Base-by-base conservation (phyloP, 768 basidiomycete genomes). In the Amyloporia xantha region DNA sequence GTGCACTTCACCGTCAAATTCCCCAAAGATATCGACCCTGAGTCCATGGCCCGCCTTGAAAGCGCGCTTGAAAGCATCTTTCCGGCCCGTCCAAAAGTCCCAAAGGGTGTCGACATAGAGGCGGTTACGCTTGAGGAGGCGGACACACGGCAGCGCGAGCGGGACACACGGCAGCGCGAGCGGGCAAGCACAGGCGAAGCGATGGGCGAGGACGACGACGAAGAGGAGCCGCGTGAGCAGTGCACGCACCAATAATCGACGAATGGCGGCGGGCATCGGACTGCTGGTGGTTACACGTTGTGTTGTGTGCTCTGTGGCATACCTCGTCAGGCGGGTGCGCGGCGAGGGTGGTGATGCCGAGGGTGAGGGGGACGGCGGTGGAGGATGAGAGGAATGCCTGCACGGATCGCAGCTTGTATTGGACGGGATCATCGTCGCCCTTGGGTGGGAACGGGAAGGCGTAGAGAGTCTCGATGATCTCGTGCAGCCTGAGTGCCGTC, bases 121-220 rank as follows among this genome's bases (percentile, higher is more conserved):
- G 93, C 97, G 62, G 91, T 88, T 47, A 75, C 82, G 38, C 70
- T 97, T 41, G 79, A 85, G 44, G 86, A 93, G 57, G 79, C 83
- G 4, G 88, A 92, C 64, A 77, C 82, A 52, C 77, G 83, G 58
- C 72, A n/a, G n/a, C n/a, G n/a, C n/a, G n/a, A n/a, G n/a, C n/a
- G n/a, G n/a, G n/a, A n/a, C n/a, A n/a, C n/a, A n/a, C n/a, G n/a
- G n/a, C n/a, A 79, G 67, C 68, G 65, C 68, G 75, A 65, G 67
- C 63, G 52, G 67, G 68, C 74, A 24, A 69, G 78, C 57, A 72
- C 71, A 23, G 86, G 85, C 33, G 91, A 96, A 48, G 71, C 77
- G 12, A 96, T 96, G 93, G 94, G 97, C 57, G 92, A 95, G 68
- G 94, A 95, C 59, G 88, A n/a, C n/a, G n/a, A n/a, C n/a, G n/a